Evolutionary conservation across 1,284 basidiomycete species (phyloP), one percentile per base, ranked within the genome.

Genomic region (Microbotryum lychnidis-dioicae): DNA sequence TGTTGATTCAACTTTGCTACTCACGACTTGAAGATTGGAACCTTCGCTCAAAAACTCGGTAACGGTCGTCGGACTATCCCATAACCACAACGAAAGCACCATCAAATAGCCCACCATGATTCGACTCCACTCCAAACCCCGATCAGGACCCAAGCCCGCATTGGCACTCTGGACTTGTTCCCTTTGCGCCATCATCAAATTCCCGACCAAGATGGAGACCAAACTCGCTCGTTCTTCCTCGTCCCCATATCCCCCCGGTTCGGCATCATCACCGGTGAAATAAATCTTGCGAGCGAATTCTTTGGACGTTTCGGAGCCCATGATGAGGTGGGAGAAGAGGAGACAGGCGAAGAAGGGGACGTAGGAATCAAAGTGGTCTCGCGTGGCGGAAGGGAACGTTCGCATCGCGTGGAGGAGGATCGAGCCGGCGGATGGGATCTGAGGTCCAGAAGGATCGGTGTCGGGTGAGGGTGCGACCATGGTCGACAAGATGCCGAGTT

Each of bases 61-160:
- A 51, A 97, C 91, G 0, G 87, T 86, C 57, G 80, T 81, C 0
- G 91, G 86, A 67, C 93, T 91, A 70, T 97, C 92, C 91, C 92
- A 97, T n/a, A 97, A 79, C 94, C 94, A 98, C 57, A 90, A 87
- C 20, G 84, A 81, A 23, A 98, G 79, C 52, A 96, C 76, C 47
- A 84, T 83, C 49, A 97, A 79, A 74, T 97, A 94, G 1, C 86
- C 88, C 6, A 90, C 84, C 72, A 92, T 85, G 61, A 97, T 79
- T 62, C 91, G 80, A 66, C 91, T 90, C 91, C 92, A 97, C 69
- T 93, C 91, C 58, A 83, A 77, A 6, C 81, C 79, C 68, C 88
- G 84, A 54, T 78, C 68, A 0, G 68, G 63, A 8, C 68, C 70
- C 75, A 62, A 67, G 81, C 80, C 37, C 66, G 56, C 65, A 59